A percentile compares a stretch with the other conserved stretches of the same genome.
Evolutionary conservation across 176 grass and related monocot species (phyloP).

Genomic region (Triticum urartu): DNA sequence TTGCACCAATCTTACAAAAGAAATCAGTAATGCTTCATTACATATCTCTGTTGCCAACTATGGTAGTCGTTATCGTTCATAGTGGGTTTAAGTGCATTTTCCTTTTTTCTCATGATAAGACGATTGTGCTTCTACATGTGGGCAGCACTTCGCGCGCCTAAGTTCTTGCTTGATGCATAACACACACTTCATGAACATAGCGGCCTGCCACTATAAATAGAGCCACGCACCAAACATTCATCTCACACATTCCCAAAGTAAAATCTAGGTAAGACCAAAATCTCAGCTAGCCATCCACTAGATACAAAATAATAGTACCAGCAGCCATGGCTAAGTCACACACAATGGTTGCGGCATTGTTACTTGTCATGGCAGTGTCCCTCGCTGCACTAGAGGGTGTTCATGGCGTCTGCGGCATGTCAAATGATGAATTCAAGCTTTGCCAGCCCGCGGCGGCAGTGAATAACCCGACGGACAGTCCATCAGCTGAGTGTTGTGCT

Average conservation of each 20-base stretch:
- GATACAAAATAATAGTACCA: neutral
- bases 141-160: neutral
- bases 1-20: neutral
- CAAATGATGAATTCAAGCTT: conserved; percentile 30
- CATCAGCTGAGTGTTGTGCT: conserved; percentile 44
- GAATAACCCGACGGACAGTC: conserved; percentile 16
- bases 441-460: conserved; percentile 46
- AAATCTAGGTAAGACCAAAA: neutral
- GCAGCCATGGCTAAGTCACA: conserved; percentile 18
- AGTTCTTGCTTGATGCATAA: neutral
- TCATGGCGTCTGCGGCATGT: conserved; percentile 48
- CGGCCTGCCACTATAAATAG: conserved; percentile 21
- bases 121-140: neutral
- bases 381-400: neutral
- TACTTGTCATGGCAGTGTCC: neutral
- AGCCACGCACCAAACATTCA: neutral
- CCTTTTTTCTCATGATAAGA: neutral
- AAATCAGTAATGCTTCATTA: neutral
- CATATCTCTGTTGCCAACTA: neutral
- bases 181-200: neutral
- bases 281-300: neutral
- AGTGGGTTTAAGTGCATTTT: neutral
- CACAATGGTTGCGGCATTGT: neutral
- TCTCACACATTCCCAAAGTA: neutral
- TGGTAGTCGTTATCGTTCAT: neutral